Evolutionary conservation across 768 basidiomycete genomes (phyloP).

Genomic region (Multifurca ochricompacta): DNA sequence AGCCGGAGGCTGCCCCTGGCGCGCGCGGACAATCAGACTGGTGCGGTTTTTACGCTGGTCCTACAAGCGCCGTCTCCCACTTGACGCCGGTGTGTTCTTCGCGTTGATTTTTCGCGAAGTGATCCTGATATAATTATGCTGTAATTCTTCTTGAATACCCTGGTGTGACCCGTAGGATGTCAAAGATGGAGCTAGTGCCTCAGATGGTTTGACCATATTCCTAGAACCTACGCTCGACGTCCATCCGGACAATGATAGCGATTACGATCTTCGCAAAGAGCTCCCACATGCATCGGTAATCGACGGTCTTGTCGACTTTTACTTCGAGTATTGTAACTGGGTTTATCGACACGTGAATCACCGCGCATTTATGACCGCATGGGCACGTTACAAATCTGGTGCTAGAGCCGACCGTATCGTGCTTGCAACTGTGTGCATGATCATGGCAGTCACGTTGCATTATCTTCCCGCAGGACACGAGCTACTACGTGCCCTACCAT

Average conservation of each 20-base stretch:
- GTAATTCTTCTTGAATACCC: slow-evolving; percentile 9
- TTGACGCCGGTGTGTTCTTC: slow-evolving; percentile 45
- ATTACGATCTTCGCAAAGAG: slow-evolving; percentile 60
- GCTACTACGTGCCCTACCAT: slow-evolving; percentile 42
- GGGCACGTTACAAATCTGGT: slow-evolving; percentile 69
- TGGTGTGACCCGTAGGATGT: slow-evolving; percentile 19
- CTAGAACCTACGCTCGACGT: slow-evolving; percentile 33
- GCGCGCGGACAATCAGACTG: slow-evolving; percentile 58
- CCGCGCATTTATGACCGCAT: slow-evolving; percentile 49
- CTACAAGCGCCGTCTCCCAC: slow-evolving; percentile 68
- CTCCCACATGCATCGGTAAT: slow-evolving; percentile 62
- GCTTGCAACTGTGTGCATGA: slow-evolving; percentile 63
- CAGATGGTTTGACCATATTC: background rate
- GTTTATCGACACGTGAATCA: slow-evolving; percentile 74
- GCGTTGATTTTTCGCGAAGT: slow-evolving; percentile 11
- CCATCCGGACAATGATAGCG: slow-evolving; percentile 47
- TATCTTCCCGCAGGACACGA: slow-evolving; percentile 63
- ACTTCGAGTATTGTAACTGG: slow-evolving; percentile 87
- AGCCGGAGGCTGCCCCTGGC: slow-evolving; percentile 50
- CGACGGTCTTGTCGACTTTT: slow-evolving; percentile 65
- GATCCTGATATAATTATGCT: background rate
- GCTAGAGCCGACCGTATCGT: slow-evolving; percentile 56
- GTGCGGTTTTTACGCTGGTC: slow-evolving; percentile 70
- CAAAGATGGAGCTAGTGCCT: slow-evolving; percentile 26
- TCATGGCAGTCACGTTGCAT: slow-evolving; percentile 66